These are phyloP conservation scores for Amanita thiersii DNA, from an alignment of 768 basidiomycete species.

Conservation along the genomic window DNA sequence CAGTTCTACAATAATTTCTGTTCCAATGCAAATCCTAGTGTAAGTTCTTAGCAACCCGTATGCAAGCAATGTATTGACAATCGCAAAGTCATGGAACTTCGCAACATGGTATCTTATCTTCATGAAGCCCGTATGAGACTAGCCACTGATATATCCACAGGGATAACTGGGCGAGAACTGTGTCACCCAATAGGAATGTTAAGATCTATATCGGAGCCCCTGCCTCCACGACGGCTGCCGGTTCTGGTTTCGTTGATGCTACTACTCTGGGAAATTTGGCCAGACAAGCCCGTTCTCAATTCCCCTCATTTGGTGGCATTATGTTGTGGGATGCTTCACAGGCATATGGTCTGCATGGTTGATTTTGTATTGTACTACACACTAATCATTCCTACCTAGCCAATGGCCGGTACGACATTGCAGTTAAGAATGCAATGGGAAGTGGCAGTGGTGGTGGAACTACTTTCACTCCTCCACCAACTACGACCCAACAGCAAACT, in stretches of 20 bases:
- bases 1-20: slow-evolving; percentile 39
- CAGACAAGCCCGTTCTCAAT: slow-evolving; percentile 30
- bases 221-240: slow-evolving; percentile 40
- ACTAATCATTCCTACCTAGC: slow-evolving; percentile 11
- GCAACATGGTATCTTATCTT: slow-evolving; percentile 26
- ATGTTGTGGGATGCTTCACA: slow-evolving; percentile 35
- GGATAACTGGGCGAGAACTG: slow-evolving; percentile 51
- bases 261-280: slow-evolving; percentile 32
- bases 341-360: slow-evolving; percentile 22
- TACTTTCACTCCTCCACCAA: slow-evolving; percentile 14
- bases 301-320: slow-evolving; percentile 47
- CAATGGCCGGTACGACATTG: slow-evolving; percentile 32
- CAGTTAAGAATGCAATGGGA: slow-evolving; percentile 32
- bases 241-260: slow-evolving; percentile 43
- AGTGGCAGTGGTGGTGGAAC: slow-evolving; percentile 15
- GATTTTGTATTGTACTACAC: neutral
- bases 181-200: slow-evolving; percentile 42
- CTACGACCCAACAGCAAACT: slow-evolving; percentile 10
- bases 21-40: slow-evolving; percentile 30
- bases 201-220: slow-evolving; percentile 53
- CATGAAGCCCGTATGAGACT: neutral
- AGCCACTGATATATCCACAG: slow-evolving; percentile 12
- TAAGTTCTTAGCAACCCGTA: slow-evolving; percentile 14
- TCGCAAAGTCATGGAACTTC: slow-evolving; percentile 40
- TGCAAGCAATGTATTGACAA: neutral